These are phyloP conservation scores for Wickerhamomyces mucosus DNA, from an alignment of 805 yeast species.

Conservation along the genomic window DNA sequence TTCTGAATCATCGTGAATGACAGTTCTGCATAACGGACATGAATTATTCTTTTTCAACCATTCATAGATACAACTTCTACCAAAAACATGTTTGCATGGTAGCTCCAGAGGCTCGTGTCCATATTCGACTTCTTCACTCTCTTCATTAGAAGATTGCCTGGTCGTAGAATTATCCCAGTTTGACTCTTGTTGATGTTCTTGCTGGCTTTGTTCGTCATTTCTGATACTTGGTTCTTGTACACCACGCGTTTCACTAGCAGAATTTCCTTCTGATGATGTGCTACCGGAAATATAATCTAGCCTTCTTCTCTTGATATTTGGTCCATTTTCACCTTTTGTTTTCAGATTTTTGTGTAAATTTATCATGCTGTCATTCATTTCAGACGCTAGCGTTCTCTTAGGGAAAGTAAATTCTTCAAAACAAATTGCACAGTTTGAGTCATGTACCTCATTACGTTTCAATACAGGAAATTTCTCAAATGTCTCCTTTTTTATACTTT, in stretches of 20 bases:
- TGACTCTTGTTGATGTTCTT: background rate
- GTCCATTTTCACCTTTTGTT: constrained; percentile 11
- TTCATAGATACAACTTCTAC: constrained; percentile 70
- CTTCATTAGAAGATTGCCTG: background rate
- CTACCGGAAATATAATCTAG: background rate
- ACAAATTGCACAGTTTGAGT: constrained; percentile 50
- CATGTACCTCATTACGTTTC: constrained; percentile 22
- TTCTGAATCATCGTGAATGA: constrained; percentile 15
- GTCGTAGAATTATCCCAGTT: background rate
- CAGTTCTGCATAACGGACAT: constrained; percentile 80
- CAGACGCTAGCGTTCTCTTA: background rate
- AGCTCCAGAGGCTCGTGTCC: constrained; percentile 59
- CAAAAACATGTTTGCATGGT: constrained; percentile 86
- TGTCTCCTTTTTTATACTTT: constrained; percentile 43
- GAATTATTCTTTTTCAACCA: constrained; percentile 72
- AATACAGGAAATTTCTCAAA: constrained; percentile 42
- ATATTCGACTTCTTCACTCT: constrained; percentile 17
- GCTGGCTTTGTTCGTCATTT: background rate
- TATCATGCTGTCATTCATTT: background rate
- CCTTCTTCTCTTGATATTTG: constrained; percentile 1
- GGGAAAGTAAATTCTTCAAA: constrained; percentile 36
- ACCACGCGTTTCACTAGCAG: background rate
- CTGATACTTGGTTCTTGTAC: no score
- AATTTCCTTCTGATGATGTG: background rate
- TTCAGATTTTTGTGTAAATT: constrained; percentile 1